Evolutionary conservation across 2,329 filamentous ascomycete species (phyloP), one percentile per base, ranked within the genome.

Genomic region (Paecilomyces dactylethromorphus): DNA sequence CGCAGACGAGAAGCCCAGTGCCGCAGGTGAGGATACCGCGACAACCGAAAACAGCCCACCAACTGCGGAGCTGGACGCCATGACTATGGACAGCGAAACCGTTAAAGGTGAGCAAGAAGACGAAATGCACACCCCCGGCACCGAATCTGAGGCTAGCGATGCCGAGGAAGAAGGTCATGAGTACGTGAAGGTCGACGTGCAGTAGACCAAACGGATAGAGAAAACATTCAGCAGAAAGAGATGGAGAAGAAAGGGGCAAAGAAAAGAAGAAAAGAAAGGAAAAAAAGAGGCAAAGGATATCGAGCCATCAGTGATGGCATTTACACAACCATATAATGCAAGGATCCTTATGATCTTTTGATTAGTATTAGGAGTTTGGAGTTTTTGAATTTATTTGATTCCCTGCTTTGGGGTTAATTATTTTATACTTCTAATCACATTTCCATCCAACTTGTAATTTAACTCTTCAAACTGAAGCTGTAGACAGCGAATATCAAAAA

Each of bases 51-150:
- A 59, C 15, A 57, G 54, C 13, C 56, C 59, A 32, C 57, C 59
- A 7, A 21, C 55, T 13, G 57, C 59, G n/a, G 51, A 59, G 6
- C 33, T 50, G 33, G 60, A 64, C 55, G 63, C 61, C 22, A 62
- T 62, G 60, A 60, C 65, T 53, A 55, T 65, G n/a, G 64, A 66
- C 50, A 67, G 66, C 50, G 66, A 63, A 55, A 71, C 68, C 0
- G 56, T 69, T 45, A 66, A 32, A 53, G 51, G 66, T 12, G 35
- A 39, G 15, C 15, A 45, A 2, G 35, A 18, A 3, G 39, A 45
- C 5, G 15, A 8, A 21, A 18, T 45, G 3, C 39, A 8, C 15
- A 45, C 39, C 1, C 65, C 65, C 2, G 56, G 29, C 22, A 1
- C 29, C 21, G 68, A 68, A 50, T 64, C 68, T 31, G 64, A 66